A percentile compares a stretch with the other conserved stretches of the same genome.
Conservation (phyloP, 352 stramenopile species). For the Globisporangium recalcitrans region DNA sequence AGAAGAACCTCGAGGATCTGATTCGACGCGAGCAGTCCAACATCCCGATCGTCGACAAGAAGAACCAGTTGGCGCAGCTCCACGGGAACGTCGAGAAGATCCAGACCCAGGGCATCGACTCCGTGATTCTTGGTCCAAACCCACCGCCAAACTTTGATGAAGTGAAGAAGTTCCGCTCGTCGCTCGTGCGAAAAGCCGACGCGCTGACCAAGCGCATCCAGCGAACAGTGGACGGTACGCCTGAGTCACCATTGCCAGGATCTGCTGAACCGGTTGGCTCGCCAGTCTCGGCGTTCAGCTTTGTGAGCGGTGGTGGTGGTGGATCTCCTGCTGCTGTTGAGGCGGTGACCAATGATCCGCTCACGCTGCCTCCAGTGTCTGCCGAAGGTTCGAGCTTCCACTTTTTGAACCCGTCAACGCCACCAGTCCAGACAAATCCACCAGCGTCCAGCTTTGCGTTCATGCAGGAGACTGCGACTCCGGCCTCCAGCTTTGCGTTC, state of each 20-base stretch:
- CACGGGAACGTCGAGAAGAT: constrained; percentile 74
- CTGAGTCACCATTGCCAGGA: background rate
- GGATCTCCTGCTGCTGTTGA: constrained; percentile 6
- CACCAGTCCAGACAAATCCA: constrained; percentile 11
- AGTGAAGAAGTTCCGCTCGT: constrained; percentile 63
- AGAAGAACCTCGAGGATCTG: constrained; percentile 47
- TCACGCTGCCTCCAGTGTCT: constrained; percentile 19
- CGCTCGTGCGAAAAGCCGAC: constrained; percentile 58
- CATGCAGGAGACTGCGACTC: constrained; percentile 19
- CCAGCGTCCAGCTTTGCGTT: constrained; percentile 36
- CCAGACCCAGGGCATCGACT: constrained; percentile 73
- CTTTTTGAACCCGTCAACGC: constrained; percentile 34
- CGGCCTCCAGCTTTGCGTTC: constrained; percentile 33
- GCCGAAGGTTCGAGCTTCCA: constrained; percentile 31
- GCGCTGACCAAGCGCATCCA: constrained; percentile 64
- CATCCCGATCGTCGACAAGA: constrained; percentile 33
- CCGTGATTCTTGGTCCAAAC: constrained; percentile 69
- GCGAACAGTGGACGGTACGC: constrained; percentile 26
- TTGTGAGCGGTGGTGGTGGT: constrained; percentile 31
- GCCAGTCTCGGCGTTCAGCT: constrained; percentile 46
- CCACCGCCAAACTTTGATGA: constrained; percentile 64
- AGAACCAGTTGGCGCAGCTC: constrained; percentile 68
- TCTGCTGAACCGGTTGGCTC: constrained; percentile 13
- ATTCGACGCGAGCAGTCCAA: constrained; percentile 41
- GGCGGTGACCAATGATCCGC: constrained; percentile 16